These are phyloP conservation scores for Scalesia atractyloides DNA, from an alignment of 129 eudicot species.

Conservation along the genomic window DNA sequence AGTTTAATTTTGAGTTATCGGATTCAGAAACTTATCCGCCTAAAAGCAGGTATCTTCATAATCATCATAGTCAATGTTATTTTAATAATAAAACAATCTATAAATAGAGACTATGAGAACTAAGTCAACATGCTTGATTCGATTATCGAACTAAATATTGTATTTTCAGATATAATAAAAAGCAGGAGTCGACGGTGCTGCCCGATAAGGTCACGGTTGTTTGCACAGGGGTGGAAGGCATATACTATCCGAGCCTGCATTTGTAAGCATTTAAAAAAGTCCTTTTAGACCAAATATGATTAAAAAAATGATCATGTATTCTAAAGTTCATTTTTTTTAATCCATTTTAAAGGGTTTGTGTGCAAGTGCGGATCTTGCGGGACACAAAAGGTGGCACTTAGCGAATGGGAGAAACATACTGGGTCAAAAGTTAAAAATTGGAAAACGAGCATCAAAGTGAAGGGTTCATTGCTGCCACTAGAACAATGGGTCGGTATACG, in stretches of 20 bases:
- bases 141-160: neutral
- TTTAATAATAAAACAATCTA: slow-evolving; percentile 5
- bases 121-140: slow-evolving; percentile 5
- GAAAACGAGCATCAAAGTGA: slow-evolving; percentile 71
- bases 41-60: slow-evolving; percentile 51
- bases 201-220: slow-evolving; percentile 77
- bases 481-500: slow-evolving; percentile 79
- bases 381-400: slow-evolving; percentile 66
- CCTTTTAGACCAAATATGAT: neutral
- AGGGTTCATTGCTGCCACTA: slow-evolving; percentile 67
- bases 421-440: slow-evolving; percentile 80
- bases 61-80: neutral
- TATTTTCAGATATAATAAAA: slow-evolving; percentile 47
- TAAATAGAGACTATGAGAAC: neutral
- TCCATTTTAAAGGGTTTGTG: slow-evolving; percentile 57
- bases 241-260: slow-evolving; percentile 85
- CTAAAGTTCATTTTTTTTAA: slow-evolving; percentile 12
- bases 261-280: slow-evolving; percentile 55
- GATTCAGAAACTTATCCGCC: slow-evolving; percentile 67
- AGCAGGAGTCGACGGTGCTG: slow-evolving; percentile 47
- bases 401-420: slow-evolving; percentile 91
- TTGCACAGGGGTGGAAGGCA: slow-evolving; percentile 76
- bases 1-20: slow-evolving; percentile 80
- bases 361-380: slow-evolving; percentile 90
- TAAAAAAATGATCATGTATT: neutral